Evolutionary conservation across 1,284 basidiomycete species (phyloP).

Genomic region (Ganoderma lingzhi): DNA sequence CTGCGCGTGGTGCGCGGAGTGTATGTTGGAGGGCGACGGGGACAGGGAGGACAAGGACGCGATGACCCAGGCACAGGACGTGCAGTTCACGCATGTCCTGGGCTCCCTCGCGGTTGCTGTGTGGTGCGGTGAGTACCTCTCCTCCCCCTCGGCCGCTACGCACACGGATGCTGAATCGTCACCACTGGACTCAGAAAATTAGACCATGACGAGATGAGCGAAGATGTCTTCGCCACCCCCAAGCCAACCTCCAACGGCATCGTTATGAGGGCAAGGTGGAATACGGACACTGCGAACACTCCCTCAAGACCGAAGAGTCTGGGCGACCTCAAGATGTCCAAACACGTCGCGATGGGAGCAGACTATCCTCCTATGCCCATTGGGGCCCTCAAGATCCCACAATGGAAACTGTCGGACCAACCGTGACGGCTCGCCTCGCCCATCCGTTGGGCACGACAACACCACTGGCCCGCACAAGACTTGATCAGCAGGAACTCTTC

Average conservation of each 20-base stretch:
- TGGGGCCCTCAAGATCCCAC: slow-evolving; percentile 21
- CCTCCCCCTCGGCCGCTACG: slow-evolving; percentile 54
- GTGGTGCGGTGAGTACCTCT: slow-evolving; percentile 83
- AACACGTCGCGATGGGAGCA: slow-evolving; percentile 34
- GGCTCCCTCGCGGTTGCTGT: slow-evolving; percentile 78
- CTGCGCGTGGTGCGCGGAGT: too few species aligned
- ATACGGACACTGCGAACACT: slow-evolving; percentile 39
- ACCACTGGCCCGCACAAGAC: slow-evolving; percentile 53
- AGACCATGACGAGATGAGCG: slow-evolving; percentile 34
- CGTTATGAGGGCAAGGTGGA: slow-evolving; percentile 33
- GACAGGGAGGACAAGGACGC: too few species aligned
- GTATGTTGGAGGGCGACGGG: too few species aligned
- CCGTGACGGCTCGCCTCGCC: slow-evolving; percentile 29
- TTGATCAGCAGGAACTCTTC: slow-evolving; percentile 77
- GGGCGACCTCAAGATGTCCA: slow-evolving; percentile 56
- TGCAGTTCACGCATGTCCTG: slow-evolving; percentile 76
- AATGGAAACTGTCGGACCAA: slow-evolving; percentile 32
- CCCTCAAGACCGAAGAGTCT: slow-evolving; percentile 60
- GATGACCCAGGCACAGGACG: too few species aligned
- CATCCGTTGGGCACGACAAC: slow-evolving; percentile 37
- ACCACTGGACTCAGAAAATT: slow-evolving; percentile 34
- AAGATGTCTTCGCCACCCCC: slow-evolving; percentile 32
- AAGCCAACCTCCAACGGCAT: slow-evolving; percentile 36
- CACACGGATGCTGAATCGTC: slow-evolving; percentile 43
- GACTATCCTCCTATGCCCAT: slow-evolving; percentile 41